phyloP scores from a whole-genome alignment of 2,329 filamentous ascomycete genomes.

The Trichoderma arundinaceum region DNA sequence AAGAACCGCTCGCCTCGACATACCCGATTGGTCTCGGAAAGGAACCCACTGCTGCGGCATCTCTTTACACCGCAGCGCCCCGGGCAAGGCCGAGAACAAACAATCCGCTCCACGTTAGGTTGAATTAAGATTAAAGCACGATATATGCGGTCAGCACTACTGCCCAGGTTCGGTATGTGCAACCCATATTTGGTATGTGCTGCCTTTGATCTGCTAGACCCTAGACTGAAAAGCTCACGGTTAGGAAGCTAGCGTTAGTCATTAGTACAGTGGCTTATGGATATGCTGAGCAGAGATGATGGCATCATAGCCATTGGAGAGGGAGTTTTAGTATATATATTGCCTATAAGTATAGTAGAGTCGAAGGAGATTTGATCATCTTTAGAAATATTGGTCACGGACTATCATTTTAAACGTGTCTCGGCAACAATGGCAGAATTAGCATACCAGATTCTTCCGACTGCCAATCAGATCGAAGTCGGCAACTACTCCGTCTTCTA shows the following conservation, averaged over 20 bases:
- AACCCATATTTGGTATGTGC: background rate
- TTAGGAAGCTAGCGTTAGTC: background rate
- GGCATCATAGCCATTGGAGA: no score
- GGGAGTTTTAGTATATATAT: background rate
- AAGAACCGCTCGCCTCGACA: background rate
- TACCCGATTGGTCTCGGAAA: background rate
- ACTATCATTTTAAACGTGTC: no score
- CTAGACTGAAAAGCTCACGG: background rate
- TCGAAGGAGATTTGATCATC: no score
- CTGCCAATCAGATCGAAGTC: conserved; percentile 35
- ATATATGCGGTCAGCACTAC: conserved; percentile 13
- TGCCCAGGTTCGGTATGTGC: background rate
- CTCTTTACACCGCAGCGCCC: background rate
- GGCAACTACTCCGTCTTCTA: conserved; percentile 51
- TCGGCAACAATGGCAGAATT: conserved; percentile 9
- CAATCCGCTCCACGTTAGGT: background rate
- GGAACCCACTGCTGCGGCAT: background rate
- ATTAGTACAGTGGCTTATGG: background rate
- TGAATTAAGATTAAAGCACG: background rate
- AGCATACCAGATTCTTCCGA: conserved; percentile 17
- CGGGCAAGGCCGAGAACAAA: background rate
- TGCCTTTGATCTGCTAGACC: background rate
- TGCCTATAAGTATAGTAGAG: background rate
- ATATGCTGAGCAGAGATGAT: no score
- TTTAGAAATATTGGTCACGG: no score